Evolutionary conservation across 495 filamentous ascomycete species (phyloP), one percentile per base, ranked within the genome.

Genomic region (Podospora pseudopauciseta): DNA sequence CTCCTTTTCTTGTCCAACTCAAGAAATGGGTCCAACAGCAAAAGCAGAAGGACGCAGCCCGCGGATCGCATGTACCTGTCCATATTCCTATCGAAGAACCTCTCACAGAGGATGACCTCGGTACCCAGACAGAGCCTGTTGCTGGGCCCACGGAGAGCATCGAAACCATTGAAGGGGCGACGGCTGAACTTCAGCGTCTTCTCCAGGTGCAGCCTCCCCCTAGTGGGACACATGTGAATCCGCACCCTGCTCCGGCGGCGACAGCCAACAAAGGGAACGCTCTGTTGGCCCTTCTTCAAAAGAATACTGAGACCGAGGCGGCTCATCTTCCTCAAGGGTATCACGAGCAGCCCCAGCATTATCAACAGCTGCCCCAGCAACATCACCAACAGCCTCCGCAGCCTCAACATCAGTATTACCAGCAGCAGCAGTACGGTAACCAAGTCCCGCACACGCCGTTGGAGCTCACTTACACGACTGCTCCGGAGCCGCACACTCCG

Each of bases 1-100:
- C 92, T 2, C 94, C 95, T 0, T 98, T 99, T 74, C 81, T 99
- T 68, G 86, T 85, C 44, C 92, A 85, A 20, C 79, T 99, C 58
- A 94, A 93, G 76, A 92, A 92, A 75, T 99, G 95, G 95, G 93
- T 97, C 30, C 78, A 88, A 15, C 86, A 90, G 74, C 92, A 95
- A 82, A 91, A 85, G 82, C 92, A 87, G 78, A 80, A 84, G 56
- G 90, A 91, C 73, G 78, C 74, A 4, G 78, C 78, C 69, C 80
- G 77, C 60, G 71, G 67, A 55, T 65, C 77, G 60, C 70, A 78
- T 56, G 62, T 74, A 13, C 71, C 77, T 26, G 72, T 69, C 0
- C 77, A 76, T 20, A 39, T 60, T 6, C 54, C 72, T 15, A 67
- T 74, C 7, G 81, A 80, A 9, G 80, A 80, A 15, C 75, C 68